These are phyloP conservation scores for Trichomonas tenax DNA, from an alignment of 208 protist genomes.

Conservation along the genomic window DNA sequence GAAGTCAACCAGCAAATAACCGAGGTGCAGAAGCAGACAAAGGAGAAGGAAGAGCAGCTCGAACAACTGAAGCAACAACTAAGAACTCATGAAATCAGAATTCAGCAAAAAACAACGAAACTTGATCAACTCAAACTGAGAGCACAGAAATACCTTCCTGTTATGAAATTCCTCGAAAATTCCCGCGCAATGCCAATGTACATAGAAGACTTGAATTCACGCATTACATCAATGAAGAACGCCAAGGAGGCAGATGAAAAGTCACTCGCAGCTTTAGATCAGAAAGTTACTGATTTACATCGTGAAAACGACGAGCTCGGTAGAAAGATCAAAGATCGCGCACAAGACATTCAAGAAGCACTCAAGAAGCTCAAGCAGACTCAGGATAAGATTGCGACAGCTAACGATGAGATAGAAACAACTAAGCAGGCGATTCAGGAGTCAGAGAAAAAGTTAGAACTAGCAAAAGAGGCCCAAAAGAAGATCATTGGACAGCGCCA, in stretches of 20 bases:
- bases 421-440: not conserved
- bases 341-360: not conserved
- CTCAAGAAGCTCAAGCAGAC: not conserved
- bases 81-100: not conserved
- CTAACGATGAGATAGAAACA: not conserved
- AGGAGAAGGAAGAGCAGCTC: not conserved
- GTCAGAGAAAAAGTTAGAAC: not conserved
- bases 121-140: not conserved
- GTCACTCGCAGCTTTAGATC: not conserved
- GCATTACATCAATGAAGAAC: not conserved
- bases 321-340: not conserved
- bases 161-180: not conserved
- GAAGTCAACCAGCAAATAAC: not conserved
- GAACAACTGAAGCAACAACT: not conserved
- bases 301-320: not conserved
- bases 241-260: not conserved
- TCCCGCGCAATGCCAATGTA: not conserved
- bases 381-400: not conserved
- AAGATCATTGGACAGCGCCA: not conserved
- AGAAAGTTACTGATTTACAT: not conserved
- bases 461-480: not conserved
- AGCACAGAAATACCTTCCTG: not conserved
- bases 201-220: not conserved
- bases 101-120: not conserved
- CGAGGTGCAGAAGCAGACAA: not conserved